phyloP scores from a whole-genome alignment of 495 filamentous ascomycete genomes.

The Lasiosphaeriaceae sp. region DNA sequence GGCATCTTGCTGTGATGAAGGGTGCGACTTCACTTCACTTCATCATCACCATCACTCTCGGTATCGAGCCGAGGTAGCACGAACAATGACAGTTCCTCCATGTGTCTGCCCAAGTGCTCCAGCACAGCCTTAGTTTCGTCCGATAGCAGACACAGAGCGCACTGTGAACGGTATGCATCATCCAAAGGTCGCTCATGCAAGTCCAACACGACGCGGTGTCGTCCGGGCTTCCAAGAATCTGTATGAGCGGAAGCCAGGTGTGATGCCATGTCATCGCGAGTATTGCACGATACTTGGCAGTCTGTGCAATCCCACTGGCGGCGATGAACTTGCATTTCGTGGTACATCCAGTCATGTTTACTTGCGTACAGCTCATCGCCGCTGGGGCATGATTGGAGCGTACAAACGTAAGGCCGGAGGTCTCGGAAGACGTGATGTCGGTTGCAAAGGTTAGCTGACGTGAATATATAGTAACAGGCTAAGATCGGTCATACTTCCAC shows the following conservation, averaged over 20 bases:
- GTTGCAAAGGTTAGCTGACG: too few species aligned
- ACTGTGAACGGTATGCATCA: neutral
- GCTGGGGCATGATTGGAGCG: neutral
- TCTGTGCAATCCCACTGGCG: constrained; percentile 1
- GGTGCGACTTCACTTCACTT: too few species aligned
- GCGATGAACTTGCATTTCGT: constrained; percentile 9
- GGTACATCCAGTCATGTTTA: constrained; percentile 5
- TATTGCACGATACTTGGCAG: neutral
- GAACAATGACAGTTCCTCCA: neutral
- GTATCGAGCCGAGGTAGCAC: too few species aligned
- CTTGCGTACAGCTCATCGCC: constrained; percentile 7
- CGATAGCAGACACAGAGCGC: neutral
- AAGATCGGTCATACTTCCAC: neutral
- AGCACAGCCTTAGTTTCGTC: neutral
- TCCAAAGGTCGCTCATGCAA: neutral
- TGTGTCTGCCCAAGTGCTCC: neutral
- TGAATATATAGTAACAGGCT: neutral
- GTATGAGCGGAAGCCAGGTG: neutral
- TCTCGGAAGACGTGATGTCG: neutral
- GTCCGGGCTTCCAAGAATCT: neutral
- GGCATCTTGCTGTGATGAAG: too few species aligned
- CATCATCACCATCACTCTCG: too few species aligned
- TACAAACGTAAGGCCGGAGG: neutral
- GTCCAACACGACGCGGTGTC: neutral
- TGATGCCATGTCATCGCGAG: neutral